These are phyloP conservation scores for Imleria badia DNA, from an alignment of 768 basidiomycete genomes.

Conservation along the genomic window DNA sequence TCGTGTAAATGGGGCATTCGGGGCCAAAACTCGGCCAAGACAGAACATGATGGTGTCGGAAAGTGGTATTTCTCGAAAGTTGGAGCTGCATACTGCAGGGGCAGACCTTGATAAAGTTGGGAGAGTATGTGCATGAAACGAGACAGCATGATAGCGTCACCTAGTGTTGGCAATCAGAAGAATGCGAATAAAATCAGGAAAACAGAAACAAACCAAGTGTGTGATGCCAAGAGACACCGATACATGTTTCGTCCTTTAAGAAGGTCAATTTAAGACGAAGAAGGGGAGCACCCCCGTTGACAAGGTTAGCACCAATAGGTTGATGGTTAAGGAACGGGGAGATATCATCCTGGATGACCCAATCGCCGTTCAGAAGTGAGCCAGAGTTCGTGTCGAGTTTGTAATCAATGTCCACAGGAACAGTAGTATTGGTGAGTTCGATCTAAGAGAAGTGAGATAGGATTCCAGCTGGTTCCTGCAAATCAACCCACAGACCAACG, in stretches of 20 bases:
- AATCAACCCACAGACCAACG: constrained; percentile 21
- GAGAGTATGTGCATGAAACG: constrained; percentile 33
- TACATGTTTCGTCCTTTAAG: constrained; percentile 23
- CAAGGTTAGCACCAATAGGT: constrained; percentile 10
- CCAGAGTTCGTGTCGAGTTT: not conserved
- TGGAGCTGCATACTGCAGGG: constrained; percentile 14
- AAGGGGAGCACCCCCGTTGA: constrained; percentile 21
- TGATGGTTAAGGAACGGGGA: constrained; percentile 17
- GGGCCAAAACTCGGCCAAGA: constrained; percentile 14
- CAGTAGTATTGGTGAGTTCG: constrained; percentile 20
- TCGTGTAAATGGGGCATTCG: constrained; percentile 27
- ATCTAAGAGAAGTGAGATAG: constrained; percentile 15
- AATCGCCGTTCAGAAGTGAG: constrained; percentile 21
- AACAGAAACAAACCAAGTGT: constrained; percentile 25
- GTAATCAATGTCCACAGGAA: constrained; percentile 17
- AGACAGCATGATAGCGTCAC: constrained; percentile 28
- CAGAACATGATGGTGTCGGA: constrained; percentile 11
- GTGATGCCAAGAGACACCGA: constrained; percentile 38
- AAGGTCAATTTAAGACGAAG: constrained; percentile 30
- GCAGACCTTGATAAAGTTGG: constrained; percentile 26
- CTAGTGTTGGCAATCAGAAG: constrained; percentile 13
- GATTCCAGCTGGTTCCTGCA: not conserved
- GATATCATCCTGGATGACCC: constrained; percentile 28
- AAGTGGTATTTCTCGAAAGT: constrained; percentile 27
- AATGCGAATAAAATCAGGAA: not conserved